phyloP scores from a whole-genome alignment of 1,284 basidiomycete species.

The Sparassis latifolia region DNA sequence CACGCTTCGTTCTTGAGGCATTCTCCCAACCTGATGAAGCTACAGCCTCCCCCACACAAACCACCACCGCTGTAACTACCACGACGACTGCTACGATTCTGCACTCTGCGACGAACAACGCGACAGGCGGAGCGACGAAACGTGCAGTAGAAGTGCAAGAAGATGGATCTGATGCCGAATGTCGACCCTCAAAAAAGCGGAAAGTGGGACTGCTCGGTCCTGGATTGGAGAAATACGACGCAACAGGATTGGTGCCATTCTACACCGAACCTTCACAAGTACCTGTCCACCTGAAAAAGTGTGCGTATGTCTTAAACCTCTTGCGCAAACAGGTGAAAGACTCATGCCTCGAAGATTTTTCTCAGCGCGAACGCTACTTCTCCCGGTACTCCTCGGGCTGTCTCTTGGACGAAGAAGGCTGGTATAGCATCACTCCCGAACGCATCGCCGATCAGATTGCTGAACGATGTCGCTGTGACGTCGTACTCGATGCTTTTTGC shows the following conservation, averaged over 20 bases:
- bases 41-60: constrained; percentile 1
- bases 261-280: constrained; percentile 62
- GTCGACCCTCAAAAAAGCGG: constrained; percentile 25
- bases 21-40: constrained; percentile 22
- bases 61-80: neutral
- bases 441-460: constrained; percentile 89
- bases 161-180: neutral
- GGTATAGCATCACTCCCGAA: constrained; percentile 97
- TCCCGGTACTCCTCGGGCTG: constrained; percentile 76
- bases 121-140: neutral
- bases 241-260: constrained; percentile 62
- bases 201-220: constrained; percentile 25
- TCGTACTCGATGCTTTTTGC: constrained; percentile 90
- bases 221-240: constrained; percentile 49
- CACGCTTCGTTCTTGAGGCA: constrained; percentile 41
- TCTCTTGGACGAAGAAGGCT: constrained; percentile 82
- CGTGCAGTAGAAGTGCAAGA: neutral
- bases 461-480: constrained; percentile 80
- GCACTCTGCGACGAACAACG: neutral
- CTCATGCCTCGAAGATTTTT: constrained; percentile 57
- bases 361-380: constrained; percentile 77
- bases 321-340: neutral
- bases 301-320: constrained; percentile 38
- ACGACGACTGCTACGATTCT: neutral
- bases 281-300: constrained; percentile 74